Percentiles rank a stretch among this genome's conserved stretches.
Evolutionary conservation across 2,329 filamentous ascomycete genomes (phyloP).

Genomic region (Lecanosticta acicola): DNA sequence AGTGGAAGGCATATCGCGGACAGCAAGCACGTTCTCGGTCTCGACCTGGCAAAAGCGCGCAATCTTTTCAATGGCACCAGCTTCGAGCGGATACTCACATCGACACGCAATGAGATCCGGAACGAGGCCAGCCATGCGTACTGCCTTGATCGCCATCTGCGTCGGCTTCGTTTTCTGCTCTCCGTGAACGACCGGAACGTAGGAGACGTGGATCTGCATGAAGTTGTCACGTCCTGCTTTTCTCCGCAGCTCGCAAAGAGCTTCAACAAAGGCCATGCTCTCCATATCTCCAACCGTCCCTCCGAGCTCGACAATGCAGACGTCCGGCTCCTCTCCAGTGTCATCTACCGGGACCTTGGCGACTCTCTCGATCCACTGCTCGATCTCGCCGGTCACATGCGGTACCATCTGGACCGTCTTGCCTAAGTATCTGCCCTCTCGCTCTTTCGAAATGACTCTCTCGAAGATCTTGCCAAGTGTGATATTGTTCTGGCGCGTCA

Average conservation of each 20-base stretch:
- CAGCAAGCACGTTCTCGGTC: conserved; percentile 73
- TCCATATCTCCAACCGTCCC: conserved; percentile 78
- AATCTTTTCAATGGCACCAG: conserved; percentile 75
- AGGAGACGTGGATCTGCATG: conserved; percentile 80
- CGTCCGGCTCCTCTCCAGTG: conserved; percentile 74
- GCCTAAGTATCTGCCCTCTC: conserved; percentile 73
- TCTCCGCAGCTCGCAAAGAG: conserved; percentile 70
- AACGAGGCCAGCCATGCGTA: conserved; percentile 68
- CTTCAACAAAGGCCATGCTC: conserved; percentile 81
- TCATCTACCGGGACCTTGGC: conserved; percentile 82
- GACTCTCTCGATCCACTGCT: conserved; percentile 87
- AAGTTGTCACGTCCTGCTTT: conserved; percentile 73
- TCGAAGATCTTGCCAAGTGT: conserved; percentile 96
- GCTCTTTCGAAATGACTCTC: conserved; percentile 72
- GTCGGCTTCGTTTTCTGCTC: conserved; percentile 98
- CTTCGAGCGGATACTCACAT: conserved; percentile 70
- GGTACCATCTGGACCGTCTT: conserved; percentile 88
- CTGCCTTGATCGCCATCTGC: conserved; percentile 78
- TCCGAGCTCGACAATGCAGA: conserved; percentile 76
- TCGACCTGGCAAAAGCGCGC: conserved; percentile 86
- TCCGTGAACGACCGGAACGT: conserved; percentile 68
- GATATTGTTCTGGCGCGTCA: conserved; percentile 88
- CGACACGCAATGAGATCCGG: conserved; percentile 78
- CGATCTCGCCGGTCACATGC: conserved; percentile 84
- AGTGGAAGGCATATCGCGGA: conserved; percentile 80